Conservation (phyloP, 1,139 yeast genomes). For the Saccharomyces hybrid region DNA sequence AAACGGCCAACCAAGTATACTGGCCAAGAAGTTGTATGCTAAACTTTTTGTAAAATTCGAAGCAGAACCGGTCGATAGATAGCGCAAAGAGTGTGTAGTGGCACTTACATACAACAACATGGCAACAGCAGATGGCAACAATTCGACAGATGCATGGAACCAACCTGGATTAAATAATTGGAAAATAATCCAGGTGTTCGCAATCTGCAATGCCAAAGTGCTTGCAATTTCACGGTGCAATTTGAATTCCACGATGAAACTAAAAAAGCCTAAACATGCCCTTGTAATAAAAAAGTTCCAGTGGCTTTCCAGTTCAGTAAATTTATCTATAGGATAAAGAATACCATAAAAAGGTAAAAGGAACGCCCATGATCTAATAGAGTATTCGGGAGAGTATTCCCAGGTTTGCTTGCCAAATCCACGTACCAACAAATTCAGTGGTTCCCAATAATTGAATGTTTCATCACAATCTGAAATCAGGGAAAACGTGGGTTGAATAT, state of each 20-base stretch:
- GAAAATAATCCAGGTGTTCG: constrained; percentile 34
- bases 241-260: constrained; percentile 35
- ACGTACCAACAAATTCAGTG: constrained; percentile 67
- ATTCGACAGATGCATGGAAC: constrained; percentile 81
- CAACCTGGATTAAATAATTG: constrained; percentile 37
- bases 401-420: constrained; percentile 91
- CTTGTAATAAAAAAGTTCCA: constrained; percentile 48
- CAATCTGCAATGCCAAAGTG: constrained; percentile 33
- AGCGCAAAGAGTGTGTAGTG: constrained; percentile 29
- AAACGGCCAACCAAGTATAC: constrained; percentile 90
- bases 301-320: constrained; percentile 18
- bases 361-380: constrained; percentile 82
- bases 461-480: constrained; percentile 79
- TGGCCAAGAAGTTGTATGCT: constrained; percentile 53
- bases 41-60: constrained; percentile 31
- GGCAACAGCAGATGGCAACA: constrained; percentile 81
- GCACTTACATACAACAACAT: constrained; percentile 60
- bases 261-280: constrained; percentile 42
- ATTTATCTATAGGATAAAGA: constrained; percentile 36
- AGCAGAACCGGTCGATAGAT: constrained; percentile 21
- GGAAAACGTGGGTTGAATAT: constrained; percentile 28
- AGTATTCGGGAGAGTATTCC: constrained; percentile 91
- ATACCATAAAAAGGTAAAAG: constrained; percentile 45
- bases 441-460: constrained; percentile 89
- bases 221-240: constrained; percentile 21